Conservation (phyloP, 441 rosid species). For the Theobroma grandiflorum region DNA sequence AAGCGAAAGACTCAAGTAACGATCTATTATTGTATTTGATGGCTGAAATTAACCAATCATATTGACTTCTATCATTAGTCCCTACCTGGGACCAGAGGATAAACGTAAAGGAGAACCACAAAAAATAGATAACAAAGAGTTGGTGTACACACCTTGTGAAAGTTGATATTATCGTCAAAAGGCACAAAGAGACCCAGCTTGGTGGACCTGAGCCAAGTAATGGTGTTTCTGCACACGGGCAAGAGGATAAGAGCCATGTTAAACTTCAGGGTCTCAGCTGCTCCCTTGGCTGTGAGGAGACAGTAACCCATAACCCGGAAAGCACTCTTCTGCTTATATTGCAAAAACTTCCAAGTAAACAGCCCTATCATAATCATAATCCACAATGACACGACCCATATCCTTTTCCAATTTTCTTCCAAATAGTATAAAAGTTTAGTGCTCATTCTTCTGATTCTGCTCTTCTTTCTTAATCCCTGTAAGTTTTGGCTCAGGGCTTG, state of each 20-base stretch:
- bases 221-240: conserved; percentile 71
- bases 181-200: conserved; percentile 62
- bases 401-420: conserved; percentile 68
- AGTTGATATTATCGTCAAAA: conserved; percentile 69
- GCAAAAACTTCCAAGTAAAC: conserved; percentile 62
- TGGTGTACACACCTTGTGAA: conserved; percentile 56
- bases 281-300: conserved; percentile 67
- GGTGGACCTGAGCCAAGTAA: conserved; percentile 74
- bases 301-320: conserved; percentile 72
- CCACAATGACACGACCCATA: conserved; percentile 72
- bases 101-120: conserved; percentile 37
- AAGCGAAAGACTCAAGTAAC: neutral
- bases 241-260: conserved; percentile 79
- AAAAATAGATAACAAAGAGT: neutral
- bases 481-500: conserved; percentile 73
- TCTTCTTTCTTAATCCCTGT: conserved; percentile 51
- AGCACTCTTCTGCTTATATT: conserved; percentile 58
- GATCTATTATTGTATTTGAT: neutral
- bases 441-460: conserved; percentile 55
- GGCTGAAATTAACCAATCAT: conserved; percentile 30
- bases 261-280: conserved; percentile 74
- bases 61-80: conserved; percentile 36
- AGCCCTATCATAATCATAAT: conserved; percentile 57
- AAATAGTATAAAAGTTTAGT: conserved; percentile 51
- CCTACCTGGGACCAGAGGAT: conserved; percentile 32